Percentiles rank a stretch among this genome's conserved stretches.
Conservation (phyloP, 805 yeast genomes). For the Kuraishia floccosa region DNA sequence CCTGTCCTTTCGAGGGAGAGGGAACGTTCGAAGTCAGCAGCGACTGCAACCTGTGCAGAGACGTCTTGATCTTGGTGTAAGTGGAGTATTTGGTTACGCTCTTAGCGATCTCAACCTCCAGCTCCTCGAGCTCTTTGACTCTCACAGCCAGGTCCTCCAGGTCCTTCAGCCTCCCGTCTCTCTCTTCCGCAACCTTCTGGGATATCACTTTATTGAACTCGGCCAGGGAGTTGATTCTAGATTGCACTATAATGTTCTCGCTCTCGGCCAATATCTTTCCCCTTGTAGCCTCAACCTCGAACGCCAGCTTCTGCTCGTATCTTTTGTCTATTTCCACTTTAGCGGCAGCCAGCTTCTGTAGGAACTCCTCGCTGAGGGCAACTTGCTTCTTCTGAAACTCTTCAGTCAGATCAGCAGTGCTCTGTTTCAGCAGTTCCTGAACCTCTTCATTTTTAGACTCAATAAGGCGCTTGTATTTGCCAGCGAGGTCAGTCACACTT, state of each 20-base stretch:
- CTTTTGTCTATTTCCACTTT: constrained; percentile 48
- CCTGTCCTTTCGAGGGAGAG: constrained; percentile 29
- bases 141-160: constrained; percentile 48
- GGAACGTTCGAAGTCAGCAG: constrained; percentile 24
- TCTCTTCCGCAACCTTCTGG: constrained; percentile 55
- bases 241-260: constrained; percentile 57
- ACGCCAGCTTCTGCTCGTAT: constrained; percentile 41
- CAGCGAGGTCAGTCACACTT: constrained; percentile 6
- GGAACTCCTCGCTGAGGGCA: constrained; percentile 45
- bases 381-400: constrained; percentile 31
- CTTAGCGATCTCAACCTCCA: constrained; percentile 31
- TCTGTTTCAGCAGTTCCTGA: constrained; percentile 12
- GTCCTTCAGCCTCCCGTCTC: constrained; percentile 68
- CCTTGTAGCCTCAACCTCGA: constrained; percentile 60
- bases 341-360: constrained; percentile 50
- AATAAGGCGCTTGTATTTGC: constrained; percentile 10
- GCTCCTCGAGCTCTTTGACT: constrained; percentile 42
- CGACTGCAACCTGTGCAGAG: constrained; percentile 28
- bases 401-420: constrained; percentile 18
- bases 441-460: constrained; percentile 10
- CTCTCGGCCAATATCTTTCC: constrained; percentile 59
- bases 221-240: constrained; percentile 57
- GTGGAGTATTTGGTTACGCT: constrained; percentile 25
- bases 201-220: constrained; percentile 49
- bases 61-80: constrained; percentile 30